Base-by-base conservation (phyloP, 768 basidiomycete species). In the Kwoniella dendrophila region DNA sequence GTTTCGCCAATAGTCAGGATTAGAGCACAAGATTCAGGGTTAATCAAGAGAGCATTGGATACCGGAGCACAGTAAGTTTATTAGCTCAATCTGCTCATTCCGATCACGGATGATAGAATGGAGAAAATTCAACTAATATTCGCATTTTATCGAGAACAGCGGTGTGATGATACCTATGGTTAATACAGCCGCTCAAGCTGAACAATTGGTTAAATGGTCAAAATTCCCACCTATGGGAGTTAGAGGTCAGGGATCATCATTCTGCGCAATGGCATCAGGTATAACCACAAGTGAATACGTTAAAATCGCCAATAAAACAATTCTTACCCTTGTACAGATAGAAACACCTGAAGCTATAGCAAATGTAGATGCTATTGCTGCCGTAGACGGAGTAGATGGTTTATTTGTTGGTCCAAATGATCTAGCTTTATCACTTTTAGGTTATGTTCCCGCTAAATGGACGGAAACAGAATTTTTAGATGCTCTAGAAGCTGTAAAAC, bases 271-370 rank as follows among this genome's bases (percentile, higher is more conserved):
- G 26, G 74, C 40, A 12, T 67, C 68, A 41, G 75, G 73, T 11
- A 45, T 75, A 2, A 67, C 66, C 30, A 66, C 64, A 4, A 71
- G 75, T n/a, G 75, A 75, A 22, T 79, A 79, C 63, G 67, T 76
- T 54, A 54, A 61, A 26, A 33, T 57, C 4, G 88, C 87, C 1
- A 87, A 88, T 67, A 82, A 85, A 0, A 79, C 81, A 10, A 73
- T 86, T 33, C 64, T 86, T 29, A 81, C 86, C 16, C 84, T 87
- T 79, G 80, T 88, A 0, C 88, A 89, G 76, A 88, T 89, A 55
- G 87, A 88, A 76, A 88, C 82, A 2, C 78, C 71, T 49, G 85
- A 87, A 48, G 87, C 82, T 0, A 82, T 88, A 2, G 70, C 84
- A 50, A 88, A 88, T 57, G 80, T 85, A 4, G 81, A 84, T 18